Evolutionary conservation across 768 basidiomycete species (phyloP), one percentile per base, ranked within the genome.

Genomic region (Amyloporia xantha): DNA sequence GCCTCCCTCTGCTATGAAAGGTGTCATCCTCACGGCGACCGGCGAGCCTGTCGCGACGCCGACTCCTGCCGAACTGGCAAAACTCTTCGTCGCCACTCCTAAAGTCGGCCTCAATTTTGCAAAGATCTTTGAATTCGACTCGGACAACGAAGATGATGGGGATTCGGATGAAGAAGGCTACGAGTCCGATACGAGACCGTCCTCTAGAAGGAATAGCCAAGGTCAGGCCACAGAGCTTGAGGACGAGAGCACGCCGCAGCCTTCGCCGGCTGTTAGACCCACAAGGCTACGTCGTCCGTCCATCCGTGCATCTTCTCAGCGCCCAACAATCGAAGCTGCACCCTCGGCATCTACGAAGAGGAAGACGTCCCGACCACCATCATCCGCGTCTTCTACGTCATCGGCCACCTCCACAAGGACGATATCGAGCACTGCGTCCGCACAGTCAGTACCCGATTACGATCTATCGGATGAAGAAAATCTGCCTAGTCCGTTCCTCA

Each of bases 401-500:
- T 44, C 49, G 15, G n/a, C 45, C 1, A 46, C 38, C 13, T 41
- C 50, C 19, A 44, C 49, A 2, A 45, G 53, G 33, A 47, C 55
- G 24, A 27, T 27, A 38, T 23, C 44, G 35, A 26, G 20, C 41
- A n/a, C n/a, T n/a, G n/a, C n/a, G n/a, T n/a, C n/a, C n/a, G n/a
- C n/a, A n/a, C 27, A 21, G 41, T 50, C 57, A 9, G 45, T 37
- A 11, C 54, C 57, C 13, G 54, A 52, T 17, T 91, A 89, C 57
- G 82, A 90, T 62, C 57, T 84, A 9, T 71, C 72, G 0, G 87
- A 91, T 60, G 89, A 89, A 61, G 88, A 89, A 63, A 91, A 90
- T 62, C 72, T 91, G 0, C 90, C 89, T 0, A 88, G 86, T 60
- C 90, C 89, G 4, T 91, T 91, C 66, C 61, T 91, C 37, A 85